Base-by-base conservation (phyloP, 148 eudicot genomes). In the Pharnaceum exiguum region DNA sequence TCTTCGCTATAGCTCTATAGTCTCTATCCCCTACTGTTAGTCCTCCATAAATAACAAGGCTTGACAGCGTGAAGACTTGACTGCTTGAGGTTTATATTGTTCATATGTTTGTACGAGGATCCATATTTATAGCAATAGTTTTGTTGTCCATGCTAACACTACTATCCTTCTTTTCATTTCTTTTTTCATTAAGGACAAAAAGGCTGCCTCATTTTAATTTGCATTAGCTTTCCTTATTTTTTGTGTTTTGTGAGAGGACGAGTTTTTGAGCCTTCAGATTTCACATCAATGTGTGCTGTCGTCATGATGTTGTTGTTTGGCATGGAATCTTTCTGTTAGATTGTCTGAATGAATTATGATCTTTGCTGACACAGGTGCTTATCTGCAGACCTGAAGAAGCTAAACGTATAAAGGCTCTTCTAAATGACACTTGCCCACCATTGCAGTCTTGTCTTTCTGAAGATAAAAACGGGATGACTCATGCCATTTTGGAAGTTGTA, bases 381-480 rank as follows among this genome's bases (percentile, higher is more conserved):
- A 74, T 94, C 43, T 94, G 99, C 79, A 86, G 72, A 71, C 84
- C 95, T 36, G 96, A 89, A 69, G 99, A 94, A 56, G 44, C 77
- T 29, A 94, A 84, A 71, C 78, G 83, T 66, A 84, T 94, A 42
- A 52, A 57, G 69, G 69, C 73, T 60, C 90, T 94, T 57, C 64
- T 94, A 52, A 89, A 86, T 58, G 99, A 86, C 71, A 71, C 82
- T 69, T 94, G 99, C 69, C 87, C 96, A 42, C 95, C 96, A 24
- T 67, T 94, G 75, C 77, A 86, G 67, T 94, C 99, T 71, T 94
- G 99, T 78, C 89, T 94, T 59, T 94, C 99, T 25, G 96, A 94
- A 78, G 99, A 89, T 73, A 89, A 90, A 79, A 94, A 89, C 75
- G 99, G 99, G 66, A 94, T 94, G 99, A 94, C 89, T 53, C 99